phyloP scores from a whole-genome alignment of 257 asterid genomes.

The Solanum rostratum region DNA sequence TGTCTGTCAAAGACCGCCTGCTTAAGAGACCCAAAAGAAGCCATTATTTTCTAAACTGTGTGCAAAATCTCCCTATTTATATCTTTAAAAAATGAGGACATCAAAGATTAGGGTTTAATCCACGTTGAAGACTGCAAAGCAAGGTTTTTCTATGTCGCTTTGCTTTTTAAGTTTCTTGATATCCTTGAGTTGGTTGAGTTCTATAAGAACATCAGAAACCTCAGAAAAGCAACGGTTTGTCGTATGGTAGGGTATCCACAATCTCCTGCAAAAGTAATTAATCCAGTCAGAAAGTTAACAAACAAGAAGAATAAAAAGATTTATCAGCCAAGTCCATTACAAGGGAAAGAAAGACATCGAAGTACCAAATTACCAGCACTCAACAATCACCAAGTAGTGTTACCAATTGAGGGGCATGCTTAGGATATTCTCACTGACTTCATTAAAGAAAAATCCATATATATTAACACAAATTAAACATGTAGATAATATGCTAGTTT shows the following conservation, averaged over 20 bases:
- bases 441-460: not conserved
- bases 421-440: not conserved
- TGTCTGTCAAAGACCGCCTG: conserved; percentile 69
- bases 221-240: not conserved
- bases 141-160: not conserved
- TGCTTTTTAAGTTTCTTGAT: not conserved
- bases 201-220: not conserved
- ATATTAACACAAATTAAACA: not conserved
- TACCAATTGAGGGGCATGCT: not conserved
- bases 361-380: not conserved
- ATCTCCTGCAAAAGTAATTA: not conserved
- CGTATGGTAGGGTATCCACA: not conserved
- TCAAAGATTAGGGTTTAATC: not conserved
- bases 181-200: not conserved
- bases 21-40: conserved; percentile 73
- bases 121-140: not conserved
- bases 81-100: not conserved
- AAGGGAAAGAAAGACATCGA: not conserved
- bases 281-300: not conserved
- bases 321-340: not conserved
- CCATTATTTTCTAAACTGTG: conserved; percentile 23
- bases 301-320: not conserved
- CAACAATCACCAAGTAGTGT: not conserved
- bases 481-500: not conserved
- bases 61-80: not conserved